Conservation (phyloP, 2,329 filamentous ascomycete genomes). For the Aspergillus novoparasiticus region DNA sequence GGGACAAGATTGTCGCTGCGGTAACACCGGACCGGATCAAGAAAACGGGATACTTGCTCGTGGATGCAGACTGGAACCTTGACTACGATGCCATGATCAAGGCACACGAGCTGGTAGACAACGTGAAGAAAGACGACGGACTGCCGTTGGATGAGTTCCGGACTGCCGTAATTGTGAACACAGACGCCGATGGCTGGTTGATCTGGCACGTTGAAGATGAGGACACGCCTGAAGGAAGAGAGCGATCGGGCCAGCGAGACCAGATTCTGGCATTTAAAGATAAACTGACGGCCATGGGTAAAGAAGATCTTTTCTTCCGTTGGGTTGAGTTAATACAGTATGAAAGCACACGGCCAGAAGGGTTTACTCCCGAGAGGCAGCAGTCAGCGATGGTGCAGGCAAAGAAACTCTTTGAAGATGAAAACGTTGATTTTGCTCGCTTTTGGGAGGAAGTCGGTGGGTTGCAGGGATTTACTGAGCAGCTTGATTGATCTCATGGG, state of each 20-base stretch:
- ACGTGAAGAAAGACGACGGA: slow-evolving; percentile 29
- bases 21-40: slow-evolving; percentile 67
- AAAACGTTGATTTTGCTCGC: slow-evolving; percentile 79
- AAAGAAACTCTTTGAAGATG: slow-evolving; percentile 70
- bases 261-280: slow-evolving; percentile 83
- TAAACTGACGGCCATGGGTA: slow-evolving; percentile 71
- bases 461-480: slow-evolving; percentile 57
- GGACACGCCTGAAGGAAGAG: slow-evolving; percentile 47
- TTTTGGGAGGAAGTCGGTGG: slow-evolving; percentile 74
- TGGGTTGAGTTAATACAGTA: slow-evolving; percentile 94
- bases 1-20: slow-evolving; percentile 65
- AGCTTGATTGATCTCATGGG: slow-evolving; percentile 37
- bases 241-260: slow-evolving; percentile 47
- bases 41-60: slow-evolving; percentile 86
- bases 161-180: slow-evolving; percentile 69
- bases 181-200: slow-evolving; percentile 71
- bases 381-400: slow-evolving; percentile 72
- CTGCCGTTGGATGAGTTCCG: slow-evolving; percentile 67
- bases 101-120: slow-evolving; percentile 69
- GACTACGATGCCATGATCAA: slow-evolving; percentile 81
- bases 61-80: slow-evolving; percentile 83
- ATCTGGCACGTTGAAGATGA: slow-evolving; percentile 63
- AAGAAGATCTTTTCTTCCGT: slow-evolving; percentile 85
- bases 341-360: slow-evolving; percentile 76
- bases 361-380: slow-evolving; percentile 76